Evolutionary conservation across 345 rosid species (phyloP), one percentile per base, ranked within the genome.

Genomic region (Arabis hirsuta): DNA sequence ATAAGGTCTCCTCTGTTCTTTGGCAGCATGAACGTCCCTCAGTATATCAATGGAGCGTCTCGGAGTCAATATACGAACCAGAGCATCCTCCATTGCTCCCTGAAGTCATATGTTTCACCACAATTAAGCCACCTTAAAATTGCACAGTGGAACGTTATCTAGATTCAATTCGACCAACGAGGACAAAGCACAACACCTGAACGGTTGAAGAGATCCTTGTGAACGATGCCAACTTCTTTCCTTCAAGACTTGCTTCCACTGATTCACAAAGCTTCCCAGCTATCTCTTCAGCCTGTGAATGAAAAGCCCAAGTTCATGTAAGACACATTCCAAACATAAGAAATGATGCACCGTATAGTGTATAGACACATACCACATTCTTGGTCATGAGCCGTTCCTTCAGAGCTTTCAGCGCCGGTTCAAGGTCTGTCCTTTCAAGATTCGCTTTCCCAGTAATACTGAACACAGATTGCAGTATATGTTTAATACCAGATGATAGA

Each of bases 181-280:
- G 62, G 53, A 32, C 46, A 68, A 76, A 45, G 38, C 31, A 81
- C 78, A 50, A 71, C 1, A 86, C 99, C 99, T 90, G 96, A 72
- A 96, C 99, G 24, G 96, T 92, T 22, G 97, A 91, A 58, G 97
- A 90, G 69, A 96, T 82, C 86, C 99, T 92, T 14, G 99, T 96
- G 79, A 96, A 96, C 20, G 99, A 96, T 72, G 86, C 93, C 84
- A 82, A 76, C 84, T 88, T 96, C 90, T 92, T 96, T 47, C 99
- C 98, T 84, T 84, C 99, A 72, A 96, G 97, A 82, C 98, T 92
- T 7, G 89, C 89, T 53, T 92, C 89, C 57, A 92, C 98, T 14
- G 99, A 96, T 78, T 96, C 99, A 82, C 97, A 92, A 43, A 96
- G 98, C 84, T 90, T 96, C 82, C 83, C 99, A 19, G 98, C 98